These are phyloP conservation scores for Boletus sp. DNA, from an alignment of 1,284 basidiomycete genomes.

Conservation along the genomic window DNA sequence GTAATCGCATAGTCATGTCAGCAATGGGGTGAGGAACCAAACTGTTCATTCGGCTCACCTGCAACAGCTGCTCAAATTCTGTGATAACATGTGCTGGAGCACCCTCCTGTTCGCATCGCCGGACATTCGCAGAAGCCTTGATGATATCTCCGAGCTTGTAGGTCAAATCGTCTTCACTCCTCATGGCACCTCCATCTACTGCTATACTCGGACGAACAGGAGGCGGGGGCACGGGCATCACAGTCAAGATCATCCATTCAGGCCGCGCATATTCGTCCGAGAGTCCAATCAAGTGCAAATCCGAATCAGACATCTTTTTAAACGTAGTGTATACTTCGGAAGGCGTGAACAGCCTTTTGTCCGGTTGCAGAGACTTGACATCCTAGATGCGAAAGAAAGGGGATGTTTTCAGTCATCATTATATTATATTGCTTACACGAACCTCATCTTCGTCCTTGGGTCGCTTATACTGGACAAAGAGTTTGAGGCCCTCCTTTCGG, in stretches of 20 bases:
- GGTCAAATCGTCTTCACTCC: conserved; percentile 98
- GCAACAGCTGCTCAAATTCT: conserved; percentile 96
- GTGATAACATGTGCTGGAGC: conserved; percentile 95
- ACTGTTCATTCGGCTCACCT: conserved; percentile 52
- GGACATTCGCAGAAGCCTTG: conserved; percentile 91
- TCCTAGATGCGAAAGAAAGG: conserved; percentile 53
- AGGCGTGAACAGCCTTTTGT: conserved; percentile 88
- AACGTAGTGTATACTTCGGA: conserved; percentile 91
- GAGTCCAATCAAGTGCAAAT: conserved; percentile 91
- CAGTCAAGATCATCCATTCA: conserved; percentile 99
- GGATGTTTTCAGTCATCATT: conserved; percentile 9
- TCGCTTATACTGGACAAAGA: conserved; percentile 96
- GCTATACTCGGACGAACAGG: conserved; percentile 98
- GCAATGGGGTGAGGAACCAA: not conserved
- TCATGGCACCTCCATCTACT: conserved; percentile 94
- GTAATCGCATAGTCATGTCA: conserved; percentile 8
- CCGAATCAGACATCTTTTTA: conserved; percentile 91
- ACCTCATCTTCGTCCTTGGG: conserved; percentile 93
- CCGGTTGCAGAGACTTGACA: conserved; percentile 83
- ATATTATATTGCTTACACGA: conserved; percentile 37
- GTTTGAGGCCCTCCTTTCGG: conserved; percentile 94
- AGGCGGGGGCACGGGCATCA: conserved; percentile 97
- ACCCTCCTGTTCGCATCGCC: conserved; percentile 95
- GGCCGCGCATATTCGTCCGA: conserved; percentile 97
- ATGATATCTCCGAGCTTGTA: conserved; percentile 99